Evolutionary conservation across 352 stramenopile species (phyloP), one percentile per base, ranked within the genome.

Genomic region (Blastocystis sp.): DNA sequence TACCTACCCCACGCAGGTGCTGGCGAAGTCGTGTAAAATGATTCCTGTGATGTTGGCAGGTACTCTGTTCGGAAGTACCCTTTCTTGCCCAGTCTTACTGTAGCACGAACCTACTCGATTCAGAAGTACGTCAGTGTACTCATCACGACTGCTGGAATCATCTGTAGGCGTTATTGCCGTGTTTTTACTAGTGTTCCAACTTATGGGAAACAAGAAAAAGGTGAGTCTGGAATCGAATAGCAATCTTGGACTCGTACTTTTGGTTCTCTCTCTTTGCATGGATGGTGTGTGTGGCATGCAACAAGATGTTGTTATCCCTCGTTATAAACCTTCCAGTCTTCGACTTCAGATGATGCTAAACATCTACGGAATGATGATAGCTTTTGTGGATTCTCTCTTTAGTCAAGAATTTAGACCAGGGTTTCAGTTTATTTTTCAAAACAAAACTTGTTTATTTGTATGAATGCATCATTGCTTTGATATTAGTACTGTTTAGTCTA

Each of bases 1-100:
- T 90, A 96, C 93, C 90, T 99, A 98, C 92, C 97, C 97, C 20
- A 98, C 97, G 11, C 95, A 98, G 87, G 97, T 96, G n/a, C 93
- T 99, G 11, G 97, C 95, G 65, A 99, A 99, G 92, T 97, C 93
- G 91, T 98, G 96, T 91, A 99, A 99, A 91, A 99, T 99, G 96
- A 97, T 98, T 76, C 97, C 97, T 4, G 96, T 98, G 65, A 95
- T 96, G 93, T 89, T 94, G n/a, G 81, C 91, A 66, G 90, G 90
- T 53, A 91, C 81, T 37, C 64, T 91, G 39, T 90, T 91, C 24
- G 63, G 79, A 26, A 90, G 79, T 82, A 76, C 2, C 53, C 8
- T 34, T 39, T 11, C 30, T 7, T 34, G 26, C 13, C 41, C 24
- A 24, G 37, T 26, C 63, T 16, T 16, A 50, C 39, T 20, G 6